Evolutionary conservation across 192 early-diverging fungal species (phyloP).

Genomic region (Podila verticillata): DNA sequence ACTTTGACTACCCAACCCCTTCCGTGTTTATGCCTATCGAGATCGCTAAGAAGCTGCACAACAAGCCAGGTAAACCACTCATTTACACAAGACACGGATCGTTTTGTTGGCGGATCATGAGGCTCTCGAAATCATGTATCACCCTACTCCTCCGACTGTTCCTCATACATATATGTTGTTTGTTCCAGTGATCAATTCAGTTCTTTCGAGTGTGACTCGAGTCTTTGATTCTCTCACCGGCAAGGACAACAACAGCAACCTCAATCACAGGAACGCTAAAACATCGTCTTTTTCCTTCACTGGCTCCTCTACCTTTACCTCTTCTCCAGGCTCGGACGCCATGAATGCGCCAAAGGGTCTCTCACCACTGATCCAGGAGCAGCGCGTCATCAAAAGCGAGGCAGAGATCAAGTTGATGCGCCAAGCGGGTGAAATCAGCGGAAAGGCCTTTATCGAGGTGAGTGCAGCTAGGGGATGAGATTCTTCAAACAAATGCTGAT

Average conservation of each 20-base stretch:
- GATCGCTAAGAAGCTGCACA: conserved; percentile 46
- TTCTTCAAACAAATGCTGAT: too few relatives aligned
- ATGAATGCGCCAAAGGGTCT: conserved; percentile 28
- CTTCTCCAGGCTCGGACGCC: conserved; percentile 26
- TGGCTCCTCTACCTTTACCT: not conserved
- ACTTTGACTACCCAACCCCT: conserved; percentile 35
- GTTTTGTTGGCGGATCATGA: not conserved
- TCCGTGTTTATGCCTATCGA: conserved; percentile 49
- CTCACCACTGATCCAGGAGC: conserved; percentile 73
- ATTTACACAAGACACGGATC: not conserved
- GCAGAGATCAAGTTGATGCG: conserved; percentile 85
- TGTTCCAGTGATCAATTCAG: conserved; percentile 1
- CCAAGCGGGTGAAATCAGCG: conserved; percentile 78
- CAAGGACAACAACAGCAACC: not conserved
- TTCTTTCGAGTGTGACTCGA: not conserved
- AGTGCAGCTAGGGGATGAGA: not conserved
- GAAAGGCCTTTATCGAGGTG: conserved; percentile 80
- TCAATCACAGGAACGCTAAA: not conserved
- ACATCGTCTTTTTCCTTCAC: conserved; percentile 2
- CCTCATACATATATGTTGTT: not conserved
- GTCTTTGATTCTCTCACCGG: not conserved
- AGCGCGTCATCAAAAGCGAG: conserved; percentile 81
- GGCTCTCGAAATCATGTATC: not conserved
- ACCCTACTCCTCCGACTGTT: not conserved
- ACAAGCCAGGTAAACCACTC: conserved; percentile 28